Evolutionary conservation across 257 asterid genomes (phyloP).

Genomic region (Salvia hispanica): DNA sequence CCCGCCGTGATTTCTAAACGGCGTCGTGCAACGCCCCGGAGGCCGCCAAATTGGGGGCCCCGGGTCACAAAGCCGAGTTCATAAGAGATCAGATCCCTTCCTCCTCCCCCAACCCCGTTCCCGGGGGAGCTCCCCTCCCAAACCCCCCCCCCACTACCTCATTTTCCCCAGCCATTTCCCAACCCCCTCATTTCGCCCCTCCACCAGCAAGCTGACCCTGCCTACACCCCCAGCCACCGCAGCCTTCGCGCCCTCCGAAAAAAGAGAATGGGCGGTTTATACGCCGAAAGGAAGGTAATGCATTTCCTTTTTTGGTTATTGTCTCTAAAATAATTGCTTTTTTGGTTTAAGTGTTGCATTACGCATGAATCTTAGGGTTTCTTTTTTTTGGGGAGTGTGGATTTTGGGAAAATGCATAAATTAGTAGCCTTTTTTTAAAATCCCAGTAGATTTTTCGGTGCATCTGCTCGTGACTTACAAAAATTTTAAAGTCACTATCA

Average conservation of each 20-base stretch:
- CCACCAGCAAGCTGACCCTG: conserved; percentile 40
- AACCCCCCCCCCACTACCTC: background rate
- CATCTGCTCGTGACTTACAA: conserved; percentile 20
- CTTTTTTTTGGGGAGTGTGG: conserved; percentile 2
- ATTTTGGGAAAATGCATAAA: background rate
- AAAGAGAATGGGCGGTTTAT: conserved; percentile 40
- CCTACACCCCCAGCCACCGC: conserved; percentile 17
- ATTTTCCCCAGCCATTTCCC: conserved; percentile 27
- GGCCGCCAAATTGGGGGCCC: conserved; percentile 61
- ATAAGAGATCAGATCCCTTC: conserved; percentile 59
- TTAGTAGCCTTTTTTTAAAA: background rate
- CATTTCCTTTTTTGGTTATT: background rate
- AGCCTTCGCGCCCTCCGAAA: conserved; percentile 5
- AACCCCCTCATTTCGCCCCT: conserved; percentile 43
- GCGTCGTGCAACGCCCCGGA: conserved; percentile 72
- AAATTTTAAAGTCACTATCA: background rate
- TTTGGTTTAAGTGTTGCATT: conserved; percentile 1
- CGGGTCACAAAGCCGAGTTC: conserved; percentile 65
- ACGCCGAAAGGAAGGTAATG: conserved; percentile 63
- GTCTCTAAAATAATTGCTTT: background rate
- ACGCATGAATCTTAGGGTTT: conserved; percentile 6
- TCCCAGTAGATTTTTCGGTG: background rate
- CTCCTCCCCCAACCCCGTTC: conserved; percentile 55
- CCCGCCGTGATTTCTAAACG: conserved; percentile 64
- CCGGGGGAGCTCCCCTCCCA: conserved; percentile 44